Conservation (phyloP, 106 monocot species). For the Agapanthus africanus region DNA sequence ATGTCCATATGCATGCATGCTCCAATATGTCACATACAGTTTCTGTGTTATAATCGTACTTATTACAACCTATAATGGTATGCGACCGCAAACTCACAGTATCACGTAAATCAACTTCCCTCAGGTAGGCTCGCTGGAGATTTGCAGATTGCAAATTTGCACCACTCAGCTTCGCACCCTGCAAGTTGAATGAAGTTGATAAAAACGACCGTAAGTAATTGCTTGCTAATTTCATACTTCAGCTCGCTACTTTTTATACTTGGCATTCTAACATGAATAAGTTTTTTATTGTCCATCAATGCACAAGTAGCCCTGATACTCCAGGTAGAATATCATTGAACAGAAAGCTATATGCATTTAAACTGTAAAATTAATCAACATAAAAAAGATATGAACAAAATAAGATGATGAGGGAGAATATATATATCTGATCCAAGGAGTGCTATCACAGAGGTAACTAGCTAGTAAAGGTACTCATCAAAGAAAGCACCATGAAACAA, state of each 20-base stretch:
- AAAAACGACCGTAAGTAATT: neutral
- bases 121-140: constrained; percentile 84
- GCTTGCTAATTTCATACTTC: neutral
- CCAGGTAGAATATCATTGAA: neutral
- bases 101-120: constrained; percentile 88
- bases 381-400: neutral
- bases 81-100: constrained; percentile 54
- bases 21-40: no score
- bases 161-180: constrained; percentile 88
- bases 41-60: no score
- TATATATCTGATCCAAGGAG: neutral
- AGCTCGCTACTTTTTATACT: neutral
- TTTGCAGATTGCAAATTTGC: constrained; percentile 74
- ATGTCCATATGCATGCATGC: no score
- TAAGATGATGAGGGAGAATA: neutral
- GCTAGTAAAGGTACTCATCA: neutral
- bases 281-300: no score
- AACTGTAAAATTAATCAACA: neutral
- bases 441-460: neutral
- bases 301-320: no score
- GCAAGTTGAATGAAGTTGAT: no score
- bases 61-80: no score
- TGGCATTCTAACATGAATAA: neutral
- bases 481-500: neutral
- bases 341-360: neutral